Conservation (phyloP, 176 grass and related monocot genomes). For the Metroxylon sagu region DNA sequence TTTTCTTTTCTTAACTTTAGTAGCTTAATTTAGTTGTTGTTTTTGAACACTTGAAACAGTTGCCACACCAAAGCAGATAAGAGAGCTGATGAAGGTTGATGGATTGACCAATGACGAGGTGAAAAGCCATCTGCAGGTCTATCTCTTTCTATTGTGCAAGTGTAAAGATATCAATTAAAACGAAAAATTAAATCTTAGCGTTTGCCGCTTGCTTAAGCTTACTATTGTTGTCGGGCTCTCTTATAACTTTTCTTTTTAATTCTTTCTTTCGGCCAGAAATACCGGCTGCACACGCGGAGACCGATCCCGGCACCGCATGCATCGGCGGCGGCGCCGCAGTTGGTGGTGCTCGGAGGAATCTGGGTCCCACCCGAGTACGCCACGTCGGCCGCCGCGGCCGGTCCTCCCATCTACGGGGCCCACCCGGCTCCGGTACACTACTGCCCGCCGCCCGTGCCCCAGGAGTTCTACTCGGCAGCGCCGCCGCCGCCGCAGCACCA, state of each 20-base stretch:
- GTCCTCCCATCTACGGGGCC: slow-evolving; percentile 50
- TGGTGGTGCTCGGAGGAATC: slow-evolving; percentile 77
- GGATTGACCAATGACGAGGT: slow-evolving; percentile 23
- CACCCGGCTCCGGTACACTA: slow-evolving; percentile 59
- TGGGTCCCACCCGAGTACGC: slow-evolving; percentile 90
- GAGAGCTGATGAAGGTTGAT: slow-evolving; percentile 24
- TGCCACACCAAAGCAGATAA: slow-evolving; percentile 21
- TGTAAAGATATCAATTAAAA: neutral
- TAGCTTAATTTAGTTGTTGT: neutral
- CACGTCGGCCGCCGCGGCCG: slow-evolving; percentile 15
- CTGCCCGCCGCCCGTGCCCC: slow-evolving; percentile 35
- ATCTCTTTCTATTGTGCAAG: neutral
- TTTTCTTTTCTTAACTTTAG: too few relatives aligned
- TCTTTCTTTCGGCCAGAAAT: slow-evolving; percentile 44
- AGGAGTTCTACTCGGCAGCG: slow-evolving; percentile 53
- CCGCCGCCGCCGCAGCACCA: slow-evolving; percentile 31
- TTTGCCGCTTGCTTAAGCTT: too few relatives aligned
- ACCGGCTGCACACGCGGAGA: slow-evolving; percentile 70
- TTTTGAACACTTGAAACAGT: neutral
- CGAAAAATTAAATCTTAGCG: too few relatives aligned
- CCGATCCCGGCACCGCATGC: slow-evolving; percentile 39
- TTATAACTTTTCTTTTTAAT: too few relatives aligned
- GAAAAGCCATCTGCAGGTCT: slow-evolving; percentile 20
- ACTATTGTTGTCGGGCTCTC: too few relatives aligned
- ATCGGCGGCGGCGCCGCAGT: slow-evolving; percentile 38